Percentiles rank a stretch among this genome's conserved stretches.
Evolutionary conservation across 768 basidiomycete genomes (phyloP).

Genomic region (Suillus ampliporus): DNA sequence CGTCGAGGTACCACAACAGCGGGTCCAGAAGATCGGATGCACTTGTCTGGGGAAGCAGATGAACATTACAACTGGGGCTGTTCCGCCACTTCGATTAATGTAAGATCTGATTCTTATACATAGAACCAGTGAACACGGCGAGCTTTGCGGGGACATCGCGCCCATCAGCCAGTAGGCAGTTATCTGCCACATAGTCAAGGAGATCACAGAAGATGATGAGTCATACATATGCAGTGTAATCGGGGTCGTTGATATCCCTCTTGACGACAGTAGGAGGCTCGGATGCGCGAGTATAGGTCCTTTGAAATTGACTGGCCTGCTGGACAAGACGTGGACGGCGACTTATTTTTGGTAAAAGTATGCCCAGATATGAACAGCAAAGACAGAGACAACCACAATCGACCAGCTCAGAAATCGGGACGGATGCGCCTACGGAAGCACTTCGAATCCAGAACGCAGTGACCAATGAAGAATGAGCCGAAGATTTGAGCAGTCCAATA

Average conservation of each 20-base stretch:
- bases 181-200: conserved; percentile 41
- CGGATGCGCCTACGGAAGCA: conserved; percentile 44
- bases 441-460: conserved; percentile 41
- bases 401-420: conserved; percentile 47
- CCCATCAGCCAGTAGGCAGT: conserved; percentile 48
- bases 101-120: conserved; percentile 44
- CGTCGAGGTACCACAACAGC: conserved; percentile 72
- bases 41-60: conserved; percentile 52
- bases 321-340: conserved; percentile 3
- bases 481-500: conserved; percentile 79
- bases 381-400: conserved; percentile 41
- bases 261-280: conserved; percentile 14
- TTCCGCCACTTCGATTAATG: conserved; percentile 13
- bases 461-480: conserved; percentile 69
- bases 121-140: conserved; percentile 49
- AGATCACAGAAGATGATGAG: conserved; percentile 15
- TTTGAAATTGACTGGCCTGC: neutral
- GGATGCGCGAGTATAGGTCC: conserved; percentile 8
- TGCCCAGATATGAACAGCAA: conserved; percentile 31
- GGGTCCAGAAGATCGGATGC: conserved; percentile 72
- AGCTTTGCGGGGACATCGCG: conserved; percentile 48
- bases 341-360: conserved; percentile 46
- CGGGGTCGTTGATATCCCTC: conserved; percentile 5
- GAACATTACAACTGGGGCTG: conserved; percentile 3
- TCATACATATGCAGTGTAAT: conserved; percentile 1